Conservation (phyloP, 2,329 filamentous ascomycete genomes). For the Chalara sp. region DNA sequence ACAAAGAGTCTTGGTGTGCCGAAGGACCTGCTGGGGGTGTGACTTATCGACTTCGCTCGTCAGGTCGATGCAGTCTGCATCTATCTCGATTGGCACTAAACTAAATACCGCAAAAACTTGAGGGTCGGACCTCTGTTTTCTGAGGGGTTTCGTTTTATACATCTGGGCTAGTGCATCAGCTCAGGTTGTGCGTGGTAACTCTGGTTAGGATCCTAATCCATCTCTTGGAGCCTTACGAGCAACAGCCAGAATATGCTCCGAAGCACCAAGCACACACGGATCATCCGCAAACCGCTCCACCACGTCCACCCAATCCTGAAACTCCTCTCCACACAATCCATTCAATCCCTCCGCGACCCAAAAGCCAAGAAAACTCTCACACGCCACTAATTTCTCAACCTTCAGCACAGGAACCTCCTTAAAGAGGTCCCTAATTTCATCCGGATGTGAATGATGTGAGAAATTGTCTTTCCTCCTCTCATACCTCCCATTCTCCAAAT, state of each 20-base stretch:
- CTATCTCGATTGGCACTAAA: too few species aligned
- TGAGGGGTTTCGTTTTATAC: too few species aligned
- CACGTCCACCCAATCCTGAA: neutral
- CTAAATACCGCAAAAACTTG: too few species aligned
- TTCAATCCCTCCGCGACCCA: neutral
- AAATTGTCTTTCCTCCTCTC: neutral
- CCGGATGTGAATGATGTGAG: neutral
- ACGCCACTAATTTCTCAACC: neutral
- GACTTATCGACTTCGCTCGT: too few species aligned
- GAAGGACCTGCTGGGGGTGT: too few species aligned
- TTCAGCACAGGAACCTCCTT: neutral
- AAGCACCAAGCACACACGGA: neutral
- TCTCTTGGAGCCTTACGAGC: too few species aligned
- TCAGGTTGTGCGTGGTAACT: too few species aligned
- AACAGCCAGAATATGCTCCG: neutral
- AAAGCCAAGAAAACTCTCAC: neutral
- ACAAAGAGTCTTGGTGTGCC: too few species aligned
- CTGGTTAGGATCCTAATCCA: too few species aligned
- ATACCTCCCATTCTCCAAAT: neutral
- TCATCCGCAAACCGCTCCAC: neutral
- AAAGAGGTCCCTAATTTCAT: neutral
- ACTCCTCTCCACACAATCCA: neutral
- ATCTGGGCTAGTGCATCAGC: too few species aligned
- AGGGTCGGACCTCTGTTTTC: too few species aligned
- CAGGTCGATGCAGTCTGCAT: too few species aligned